phyloP scores from a whole-genome alignment of 2,329 filamentous ascomycete species.

The Stromatinia cepivora region DNA sequence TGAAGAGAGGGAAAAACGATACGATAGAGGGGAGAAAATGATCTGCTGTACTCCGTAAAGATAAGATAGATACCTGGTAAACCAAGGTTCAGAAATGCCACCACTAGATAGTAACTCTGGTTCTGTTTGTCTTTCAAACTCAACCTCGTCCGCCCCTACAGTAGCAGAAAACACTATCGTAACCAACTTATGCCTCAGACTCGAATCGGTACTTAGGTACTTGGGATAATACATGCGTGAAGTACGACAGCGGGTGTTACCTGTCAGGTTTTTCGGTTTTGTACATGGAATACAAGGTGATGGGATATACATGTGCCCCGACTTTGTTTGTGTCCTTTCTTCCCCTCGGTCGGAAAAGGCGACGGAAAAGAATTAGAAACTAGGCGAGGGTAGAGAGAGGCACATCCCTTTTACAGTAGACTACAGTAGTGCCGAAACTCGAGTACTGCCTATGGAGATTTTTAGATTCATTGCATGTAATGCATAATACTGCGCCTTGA shows the following conservation, averaged over 20 bases:
- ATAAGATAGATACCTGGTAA: not conserved
- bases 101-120: conserved; percentile 7
- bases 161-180: not conserved
- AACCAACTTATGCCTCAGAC: not conserved
- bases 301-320: conserved; percentile 8
- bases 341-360: not conserved
- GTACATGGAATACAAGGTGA: conserved; percentile 10
- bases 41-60: not conserved
- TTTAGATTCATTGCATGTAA: conserved; percentile 14
- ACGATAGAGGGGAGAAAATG: not conserved
- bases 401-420: conserved; percentile 1
- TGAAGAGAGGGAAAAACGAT: not conserved
- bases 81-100: not conserved
- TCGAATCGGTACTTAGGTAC: conserved; percentile 10
- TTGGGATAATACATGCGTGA: not conserved
- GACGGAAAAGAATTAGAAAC: not conserved
- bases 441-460: conserved; percentile 4
- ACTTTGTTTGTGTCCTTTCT: not conserved
- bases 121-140: not conserved
- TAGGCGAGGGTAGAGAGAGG: conserved; percentile 6
- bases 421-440: conserved; percentile 19
- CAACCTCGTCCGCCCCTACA: not conserved
- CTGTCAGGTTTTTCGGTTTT: conserved; percentile 15
- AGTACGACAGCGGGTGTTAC: conserved; percentile 22
- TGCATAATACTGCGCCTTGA: not conserved